Evolutionary conservation across 495 filamentous ascomycete species (phyloP), one percentile per base, ranked within the genome.

Genomic region (Trichoderma reesei): DNA sequence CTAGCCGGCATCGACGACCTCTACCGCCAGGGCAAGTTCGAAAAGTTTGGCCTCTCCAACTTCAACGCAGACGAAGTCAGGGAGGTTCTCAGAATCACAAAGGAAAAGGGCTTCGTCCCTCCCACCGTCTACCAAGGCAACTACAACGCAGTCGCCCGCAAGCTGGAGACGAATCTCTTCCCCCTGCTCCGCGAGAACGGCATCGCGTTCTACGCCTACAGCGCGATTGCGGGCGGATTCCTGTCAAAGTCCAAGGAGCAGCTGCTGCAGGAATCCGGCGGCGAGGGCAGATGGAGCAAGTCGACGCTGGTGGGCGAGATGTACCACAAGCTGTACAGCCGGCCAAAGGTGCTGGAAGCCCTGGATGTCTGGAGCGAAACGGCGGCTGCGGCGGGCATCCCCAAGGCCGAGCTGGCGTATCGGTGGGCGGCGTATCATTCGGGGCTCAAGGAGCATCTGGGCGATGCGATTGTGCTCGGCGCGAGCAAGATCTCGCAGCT

Each of bases 41-140:
- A 72, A 1, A 69, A 76, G 10, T 66, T 71, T 18, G 83, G 78
- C 1, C 70, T 85, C 26, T 76, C 74, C 60, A 85, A 85, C 62
- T 85, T 79, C 68, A 73, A 70, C 67, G 68, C 79, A 0, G 78
- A 76, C 74, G 79, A 84, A 68, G 79, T 86, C 9, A 77, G 78
- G 0, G 67, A 78, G 67, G 79, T 86, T 38, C 74, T 74, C 62
- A 76, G 80, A 66, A 71, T 83, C 0, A 82, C 79, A 42, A 68
- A 73, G 10, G 63, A 67, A n/a, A 73, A 83, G 36, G 78, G 76
- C 48, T 88, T 81, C 79, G 78, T 86, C 60, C 79, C 82, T 33
- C 85, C 85, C 0, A 79, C 77, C 8, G 84, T 86, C 26, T 88
- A 83, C 71, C 83, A 88, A 67, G 85, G 81, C 16, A 79, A 86